Evolutionary conservation across 306 rosid species (phyloP).

Genomic region (barrel medic (Medicago truncatula)): MtrunA17r5.0-ANR NC_053042.1:17279001-17279500

Average conservation of each 20-base stretch:
- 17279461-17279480: neutral
- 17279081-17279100: conserved; percentile 4
- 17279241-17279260: no score
- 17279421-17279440: no score
- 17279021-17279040: conserved; percentile 12
- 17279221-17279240: no score
- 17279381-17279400: neutral
- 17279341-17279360: neutral
- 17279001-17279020: neutral
- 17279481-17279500: neutral
- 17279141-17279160: neutral
- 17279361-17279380: neutral
- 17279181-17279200: neutral
- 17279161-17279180: neutral
- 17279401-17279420: neutral
- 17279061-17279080: neutral
- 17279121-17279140: neutral
- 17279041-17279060: neutral
- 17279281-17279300: no score
- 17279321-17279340: neutral
- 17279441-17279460: neutral
- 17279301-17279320: neutral
- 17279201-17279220: neutral
- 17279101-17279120: neutral
- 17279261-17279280: no score